Conservation (phyloP, 176 grass and related monocot genomes). For the Oryza nivara region DNA sequence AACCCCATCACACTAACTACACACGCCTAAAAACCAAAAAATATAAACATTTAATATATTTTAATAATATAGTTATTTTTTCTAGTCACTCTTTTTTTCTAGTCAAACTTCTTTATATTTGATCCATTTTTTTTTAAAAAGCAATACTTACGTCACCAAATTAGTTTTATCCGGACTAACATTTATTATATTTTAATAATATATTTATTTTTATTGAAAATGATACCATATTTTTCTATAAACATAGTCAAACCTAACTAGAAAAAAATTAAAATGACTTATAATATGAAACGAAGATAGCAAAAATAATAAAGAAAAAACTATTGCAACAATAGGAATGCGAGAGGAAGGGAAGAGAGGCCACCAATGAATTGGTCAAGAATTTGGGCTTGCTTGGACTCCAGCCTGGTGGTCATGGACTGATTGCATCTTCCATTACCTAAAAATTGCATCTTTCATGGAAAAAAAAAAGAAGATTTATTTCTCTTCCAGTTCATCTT, state of each 20-base stretch:
- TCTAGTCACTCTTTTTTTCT: too few relatives aligned
- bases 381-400: background rate
- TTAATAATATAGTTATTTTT: too few relatives aligned
- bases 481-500: background rate
- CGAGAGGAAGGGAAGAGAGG: background rate
- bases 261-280: background rate
- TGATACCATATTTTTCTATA: too few relatives aligned
- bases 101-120: too few relatives aligned
- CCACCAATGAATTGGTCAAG: background rate
- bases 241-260: too few relatives aligned
- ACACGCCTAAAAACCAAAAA: background rate
- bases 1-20: background rate
- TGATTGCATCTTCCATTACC: background rate
- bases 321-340: background rate
- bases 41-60: too few relatives aligned
- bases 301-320: background rate
- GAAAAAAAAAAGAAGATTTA: background rate
- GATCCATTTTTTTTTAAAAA: too few relatives aligned
- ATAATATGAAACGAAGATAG: too few relatives aligned
- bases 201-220: too few relatives aligned
- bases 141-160: too few relatives aligned
- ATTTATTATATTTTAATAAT: too few relatives aligned
- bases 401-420: background rate
- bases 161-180: too few relatives aligned
- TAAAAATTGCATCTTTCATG: background rate